Evolutionary conservation across 192 early-diverging fungal genomes (phyloP), one percentile per base, ranked within the genome.

Genomic region (Coemansia sp.): DNA sequence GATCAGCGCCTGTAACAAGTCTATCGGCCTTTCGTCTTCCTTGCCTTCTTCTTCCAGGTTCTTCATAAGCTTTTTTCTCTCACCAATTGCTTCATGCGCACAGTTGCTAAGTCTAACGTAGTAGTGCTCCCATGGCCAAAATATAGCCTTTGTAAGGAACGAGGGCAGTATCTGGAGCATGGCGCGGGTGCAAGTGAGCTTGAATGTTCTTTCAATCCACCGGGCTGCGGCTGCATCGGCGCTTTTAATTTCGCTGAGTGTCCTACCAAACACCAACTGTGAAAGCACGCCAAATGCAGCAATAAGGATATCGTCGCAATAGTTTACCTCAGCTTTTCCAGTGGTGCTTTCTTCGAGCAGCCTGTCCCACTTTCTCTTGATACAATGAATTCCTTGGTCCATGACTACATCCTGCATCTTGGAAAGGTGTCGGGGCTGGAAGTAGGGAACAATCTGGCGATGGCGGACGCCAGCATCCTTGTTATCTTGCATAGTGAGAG

Each of bases 321-420:
- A 75, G 31, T 75, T 75, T 15, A 75, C 62, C 21, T 75, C 64
- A 7, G 40, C 67, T 31, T 7, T 58, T 5, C 72, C 72, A 26
- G 45, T 51, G 20, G 46, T 20, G 30, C 60, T 68, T 21, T 55
- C 43, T 0, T 26, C 42, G 30, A 75, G 64, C 28, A 69, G 55
- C 12, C 29, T 23, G 55, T 75, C 67, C 66, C 66, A 75, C 31
- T 69, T 75, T 2, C 21, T 42, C 46, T 65, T 75, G 39, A 75
- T 57, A 4, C 61, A 64, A 9, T 62, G 23, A 9, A 69, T 64
- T 3, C 72, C 72, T n/a, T 57, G 51, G 10, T 69, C 46, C 72
- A 75, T 69, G 43, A 75, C 69, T 12, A 51, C 64, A 16, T 60
- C 43, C 58, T 75, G 66, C 72, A 75, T 75, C 30, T 61, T 65